Conservation (phyloP, 1,139 yeast genomes). For the Meyerozyma sp. region DNA sequence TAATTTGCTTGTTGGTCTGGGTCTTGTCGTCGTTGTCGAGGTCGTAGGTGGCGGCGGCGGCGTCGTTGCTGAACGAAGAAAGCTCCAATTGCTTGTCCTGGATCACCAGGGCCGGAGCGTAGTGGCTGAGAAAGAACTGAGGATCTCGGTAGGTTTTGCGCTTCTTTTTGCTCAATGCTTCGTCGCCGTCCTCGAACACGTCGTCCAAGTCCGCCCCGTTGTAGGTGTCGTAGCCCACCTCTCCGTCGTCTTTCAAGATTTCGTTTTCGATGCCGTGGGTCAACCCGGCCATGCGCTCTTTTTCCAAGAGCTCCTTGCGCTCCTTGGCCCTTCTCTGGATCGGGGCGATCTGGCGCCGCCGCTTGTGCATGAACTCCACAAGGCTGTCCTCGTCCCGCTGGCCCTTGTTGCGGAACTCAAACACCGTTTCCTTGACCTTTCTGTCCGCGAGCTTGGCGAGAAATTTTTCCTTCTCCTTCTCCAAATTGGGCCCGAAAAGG, state of each 20-base stretch:
- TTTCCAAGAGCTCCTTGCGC: conserved; percentile 60
- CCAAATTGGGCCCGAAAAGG: conserved; percentile 67
- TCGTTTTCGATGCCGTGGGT: conserved; percentile 72
- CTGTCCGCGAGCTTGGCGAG: conserved; percentile 68
- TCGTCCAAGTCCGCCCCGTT: conserved; percentile 41
- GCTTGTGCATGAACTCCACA: conserved; percentile 76
- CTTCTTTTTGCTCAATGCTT: conserved; percentile 25
- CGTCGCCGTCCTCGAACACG: conserved; percentile 52
- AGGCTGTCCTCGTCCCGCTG: conserved; percentile 56
- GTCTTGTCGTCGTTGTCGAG: conserved; percentile 73
- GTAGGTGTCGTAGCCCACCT: conserved; percentile 44
- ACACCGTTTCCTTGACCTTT: conserved; percentile 79
- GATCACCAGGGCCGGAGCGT: conserved; percentile 74
- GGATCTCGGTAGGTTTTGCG: conserved; percentile 67
- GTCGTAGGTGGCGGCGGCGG: conserved; percentile 80
- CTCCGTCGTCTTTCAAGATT: conserved; percentile 48
- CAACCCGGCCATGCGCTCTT: conserved; percentile 73
- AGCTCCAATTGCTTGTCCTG: conserved; percentile 78
- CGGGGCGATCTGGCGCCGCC: conserved; percentile 86
- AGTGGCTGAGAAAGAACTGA: conserved; percentile 81
- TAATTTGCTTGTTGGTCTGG: conserved; percentile 61
- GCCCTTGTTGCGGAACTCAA: conserved; percentile 67
- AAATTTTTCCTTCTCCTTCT: conserved; percentile 68
- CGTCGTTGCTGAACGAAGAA: conserved; percentile 73
- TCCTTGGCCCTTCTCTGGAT: conserved; percentile 76